Evolutionary conservation across 2,329 filamentous ascomycete genomes (phyloP).

Genomic region (Fusarium pseudograminearum): DNA sequence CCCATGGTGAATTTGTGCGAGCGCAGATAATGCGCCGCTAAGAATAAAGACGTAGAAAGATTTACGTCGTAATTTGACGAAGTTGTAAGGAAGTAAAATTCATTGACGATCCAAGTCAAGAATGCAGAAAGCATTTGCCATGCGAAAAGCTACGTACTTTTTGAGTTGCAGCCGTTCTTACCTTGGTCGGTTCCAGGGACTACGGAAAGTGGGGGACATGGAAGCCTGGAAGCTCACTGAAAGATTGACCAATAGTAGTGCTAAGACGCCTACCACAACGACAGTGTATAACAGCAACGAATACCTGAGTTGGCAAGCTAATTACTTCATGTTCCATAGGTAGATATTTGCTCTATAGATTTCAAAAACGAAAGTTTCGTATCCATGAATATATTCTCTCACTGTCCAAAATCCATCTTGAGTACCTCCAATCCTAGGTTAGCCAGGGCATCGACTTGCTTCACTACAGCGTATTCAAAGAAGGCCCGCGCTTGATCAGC

Average conservation of each 20-base stretch:
- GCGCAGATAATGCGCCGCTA: constrained; percentile 28
- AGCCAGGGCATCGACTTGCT: constrained; percentile 61
- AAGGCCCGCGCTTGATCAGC: constrained; percentile 58
- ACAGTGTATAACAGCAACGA: not conserved
- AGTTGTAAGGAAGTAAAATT: constrained; percentile 31
- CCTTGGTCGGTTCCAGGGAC: not conserved
- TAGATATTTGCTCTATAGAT: not conserved
- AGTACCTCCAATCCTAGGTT: constrained; percentile 60
- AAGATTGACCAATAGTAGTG: constrained; percentile 6
- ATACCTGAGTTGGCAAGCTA: not conserved
- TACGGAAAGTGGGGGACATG: not conserved
- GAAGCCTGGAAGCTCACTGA: not conserved
- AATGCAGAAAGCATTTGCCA: constrained; percentile 16
- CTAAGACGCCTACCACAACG: not conserved
- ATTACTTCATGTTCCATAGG: not conserved
- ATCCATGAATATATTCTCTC: not conserved
- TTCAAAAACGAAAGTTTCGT: not conserved
- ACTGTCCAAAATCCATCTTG: constrained; percentile 54
- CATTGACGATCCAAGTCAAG: constrained; percentile 2
- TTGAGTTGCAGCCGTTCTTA: not conserved
- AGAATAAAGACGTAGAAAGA: not conserved
- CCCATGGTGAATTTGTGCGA: constrained; percentile 38
- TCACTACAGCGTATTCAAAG: constrained; percentile 62
- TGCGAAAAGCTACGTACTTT: constrained; percentile 36
- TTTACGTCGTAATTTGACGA: not conserved